phyloP scores from a whole-genome alignment of 2,329 filamentous ascomycete genomes.

The Exophiala aquamarina region DNA sequence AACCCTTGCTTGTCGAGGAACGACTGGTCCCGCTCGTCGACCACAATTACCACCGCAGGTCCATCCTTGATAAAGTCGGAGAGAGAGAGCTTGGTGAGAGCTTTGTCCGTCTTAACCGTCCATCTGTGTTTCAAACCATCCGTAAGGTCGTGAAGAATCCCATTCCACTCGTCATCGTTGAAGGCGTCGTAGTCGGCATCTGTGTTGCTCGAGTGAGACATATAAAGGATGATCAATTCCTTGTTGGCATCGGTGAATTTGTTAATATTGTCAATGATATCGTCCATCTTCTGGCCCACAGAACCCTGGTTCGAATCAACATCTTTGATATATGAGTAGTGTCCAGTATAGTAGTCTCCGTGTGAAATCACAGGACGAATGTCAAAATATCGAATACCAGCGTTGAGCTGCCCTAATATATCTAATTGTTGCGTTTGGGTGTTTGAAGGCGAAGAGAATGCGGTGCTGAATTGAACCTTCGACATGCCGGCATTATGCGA shows the following conservation, averaged over 20 bases:
- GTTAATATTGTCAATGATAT: constrained; percentile 45
- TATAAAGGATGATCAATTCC: constrained; percentile 49
- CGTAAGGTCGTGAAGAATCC: constrained; percentile 46
- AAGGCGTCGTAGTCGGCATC: constrained; percentile 41
- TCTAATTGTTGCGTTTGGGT: constrained; percentile 42
- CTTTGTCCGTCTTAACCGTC: constrained; percentile 28
- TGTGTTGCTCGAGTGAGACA: constrained; percentile 48
- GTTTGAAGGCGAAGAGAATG: constrained; percentile 4
- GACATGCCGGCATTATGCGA: constrained; percentile 54
- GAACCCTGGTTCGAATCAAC: constrained; percentile 43
- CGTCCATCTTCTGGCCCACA: constrained; percentile 46
- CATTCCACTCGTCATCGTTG: constrained; percentile 39
- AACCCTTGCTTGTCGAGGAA: constrained; percentile 8
- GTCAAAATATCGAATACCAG: constrained; percentile 51
- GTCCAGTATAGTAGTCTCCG: constrained; percentile 44
- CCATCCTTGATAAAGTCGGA: constrained; percentile 38
- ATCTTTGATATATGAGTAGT: constrained; percentile 32
- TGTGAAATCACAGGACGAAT: constrained; percentile 44
- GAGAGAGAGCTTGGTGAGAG: constrained; percentile 34
- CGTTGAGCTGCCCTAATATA: constrained; percentile 47
- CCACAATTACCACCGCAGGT: constrained; percentile 36
- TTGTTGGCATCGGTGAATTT: constrained; percentile 45
- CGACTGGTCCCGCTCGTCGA: constrained; percentile 34
- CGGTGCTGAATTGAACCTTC: constrained; percentile 26
- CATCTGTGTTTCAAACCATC: constrained; percentile 42